These are phyloP conservation scores for Porodaedalea pini DNA, from an alignment of 1,284 basidiomycete species.

Conservation along the genomic window DNA sequence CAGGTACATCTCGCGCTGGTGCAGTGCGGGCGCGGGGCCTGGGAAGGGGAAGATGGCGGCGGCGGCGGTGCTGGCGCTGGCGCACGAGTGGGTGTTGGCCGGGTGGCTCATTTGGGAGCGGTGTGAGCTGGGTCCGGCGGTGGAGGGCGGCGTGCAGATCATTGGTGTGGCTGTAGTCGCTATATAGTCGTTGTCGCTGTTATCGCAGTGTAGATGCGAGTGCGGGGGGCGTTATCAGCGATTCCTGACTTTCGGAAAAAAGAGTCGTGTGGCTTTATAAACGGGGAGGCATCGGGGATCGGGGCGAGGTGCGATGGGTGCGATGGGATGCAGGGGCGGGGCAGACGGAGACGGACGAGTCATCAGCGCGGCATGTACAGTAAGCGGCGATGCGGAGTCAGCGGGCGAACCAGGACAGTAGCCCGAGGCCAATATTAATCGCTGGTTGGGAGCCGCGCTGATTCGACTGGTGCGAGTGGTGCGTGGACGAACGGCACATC, in stretches of 20 bases:
- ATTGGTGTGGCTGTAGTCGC: neutral
- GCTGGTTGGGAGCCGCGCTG: neutral
- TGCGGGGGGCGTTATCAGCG: neutral
- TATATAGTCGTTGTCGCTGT: neutral
- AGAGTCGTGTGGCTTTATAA: no score
- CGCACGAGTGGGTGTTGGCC: neutral
- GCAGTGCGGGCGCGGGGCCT: conserved; percentile 8
- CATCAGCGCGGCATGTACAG: no score
- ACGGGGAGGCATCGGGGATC: no score
- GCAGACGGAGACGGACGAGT: no score
- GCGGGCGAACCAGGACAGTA: neutral
- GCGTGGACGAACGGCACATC: neutral
- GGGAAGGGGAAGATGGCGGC: conserved; percentile 17
- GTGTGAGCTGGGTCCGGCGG: neutral
- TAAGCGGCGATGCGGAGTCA: no score
- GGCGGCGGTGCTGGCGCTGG: conserved; percentile 2
- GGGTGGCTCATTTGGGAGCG: neutral
- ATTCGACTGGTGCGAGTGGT: no score
- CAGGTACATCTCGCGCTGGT: conserved; percentile 16
- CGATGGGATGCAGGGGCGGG: no score
- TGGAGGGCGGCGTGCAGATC: conserved; percentile 3
- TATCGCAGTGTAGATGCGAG: neutral
- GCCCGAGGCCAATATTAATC: no score
- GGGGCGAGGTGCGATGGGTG: no score
- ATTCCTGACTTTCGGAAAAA: no score